Conservation (phyloP, 1,139 yeast species). For the Debaryomycetaceae sp. region DNA sequence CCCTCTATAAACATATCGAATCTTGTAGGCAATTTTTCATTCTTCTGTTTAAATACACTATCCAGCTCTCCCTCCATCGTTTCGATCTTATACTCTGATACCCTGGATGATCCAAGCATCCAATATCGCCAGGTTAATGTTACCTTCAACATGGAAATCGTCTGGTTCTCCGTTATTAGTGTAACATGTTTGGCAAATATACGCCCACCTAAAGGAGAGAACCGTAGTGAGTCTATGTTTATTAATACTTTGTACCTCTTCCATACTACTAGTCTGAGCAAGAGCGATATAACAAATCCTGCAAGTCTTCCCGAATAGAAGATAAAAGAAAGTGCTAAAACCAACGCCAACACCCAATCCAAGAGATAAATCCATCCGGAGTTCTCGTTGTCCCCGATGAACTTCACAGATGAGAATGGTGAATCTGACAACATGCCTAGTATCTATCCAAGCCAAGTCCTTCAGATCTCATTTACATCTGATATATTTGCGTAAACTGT, state of each 20-base stretch:
- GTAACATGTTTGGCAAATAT: constrained; percentile 72
- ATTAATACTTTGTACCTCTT: constrained; percentile 51
- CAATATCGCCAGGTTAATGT: constrained; percentile 90
- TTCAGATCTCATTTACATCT: background rate
- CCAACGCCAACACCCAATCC: constrained; percentile 72
- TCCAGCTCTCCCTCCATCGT: constrained; percentile 20
- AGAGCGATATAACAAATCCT: constrained; percentile 56
- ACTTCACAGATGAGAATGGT: constrained; percentile 11
- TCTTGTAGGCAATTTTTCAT: constrained; percentile 56
- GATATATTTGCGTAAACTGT: background rate
- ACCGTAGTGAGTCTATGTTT: constrained; percentile 66
- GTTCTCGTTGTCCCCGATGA: constrained; percentile 23
- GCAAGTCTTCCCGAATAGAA: constrained; percentile 74
- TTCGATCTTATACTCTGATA: constrained; percentile 35
- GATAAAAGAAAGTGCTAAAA: constrained; percentile 59
- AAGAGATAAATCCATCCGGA: constrained; percentile 81
- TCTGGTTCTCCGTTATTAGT: constrained; percentile 65
- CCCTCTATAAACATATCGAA: constrained; percentile 66
- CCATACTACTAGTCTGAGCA: constrained; percentile 63
- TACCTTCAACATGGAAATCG: constrained; percentile 66
- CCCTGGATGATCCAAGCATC: constrained; percentile 53
- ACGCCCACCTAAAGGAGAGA: constrained; percentile 81
- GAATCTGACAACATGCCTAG: background rate
- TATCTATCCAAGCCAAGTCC: background rate
- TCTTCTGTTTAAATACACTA: constrained; percentile 18